Percentiles rank a stretch among this genome's conserved stretches.
Conservation (phyloP, 176 grass and related monocot species). For the Oryza meyeriana region DNA sequence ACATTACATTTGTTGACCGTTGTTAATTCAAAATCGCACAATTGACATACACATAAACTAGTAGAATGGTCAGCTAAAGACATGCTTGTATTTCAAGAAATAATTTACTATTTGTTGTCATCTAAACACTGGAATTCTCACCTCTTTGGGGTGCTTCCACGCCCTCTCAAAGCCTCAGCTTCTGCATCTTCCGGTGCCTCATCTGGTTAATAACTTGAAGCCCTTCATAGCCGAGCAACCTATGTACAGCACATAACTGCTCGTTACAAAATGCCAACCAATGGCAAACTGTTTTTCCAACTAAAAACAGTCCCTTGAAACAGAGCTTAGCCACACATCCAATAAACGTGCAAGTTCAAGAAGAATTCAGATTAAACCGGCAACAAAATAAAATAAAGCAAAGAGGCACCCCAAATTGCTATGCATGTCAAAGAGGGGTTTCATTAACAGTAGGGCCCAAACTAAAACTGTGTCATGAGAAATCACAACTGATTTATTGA, state of each 20-base stretch:
- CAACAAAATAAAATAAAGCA: background rate
- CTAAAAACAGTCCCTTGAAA: background rate
- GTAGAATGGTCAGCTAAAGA: background rate
- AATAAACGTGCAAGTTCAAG: background rate
- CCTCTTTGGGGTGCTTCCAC: conserved; percentile 99
- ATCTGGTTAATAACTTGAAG: conserved; percentile 95
- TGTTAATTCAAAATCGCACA: background rate
- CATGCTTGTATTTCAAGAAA: background rate
- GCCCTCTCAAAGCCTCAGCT: conserved; percentile 73
- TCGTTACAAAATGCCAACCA: conserved; percentile 13
- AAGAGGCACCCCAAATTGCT: background rate
- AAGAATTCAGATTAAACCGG: background rate
- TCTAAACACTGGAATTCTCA: conserved; percentile 18
- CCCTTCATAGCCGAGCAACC: conserved; percentile 89
- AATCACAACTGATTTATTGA: background rate
- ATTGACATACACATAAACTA: background rate
- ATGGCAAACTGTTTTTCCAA: background rate
- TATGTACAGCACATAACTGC: conserved; percentile 27
- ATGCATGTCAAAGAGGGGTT: background rate
- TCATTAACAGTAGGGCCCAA: background rate
- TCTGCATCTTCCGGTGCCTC: conserved; percentile 86
- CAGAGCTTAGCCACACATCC: background rate
- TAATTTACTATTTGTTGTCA: background rate
- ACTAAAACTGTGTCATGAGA: background rate
- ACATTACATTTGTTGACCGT: background rate